phyloP scores from a whole-genome alignment of 441 rosid genomes.

The Pelargonium citronellum region DNA sequence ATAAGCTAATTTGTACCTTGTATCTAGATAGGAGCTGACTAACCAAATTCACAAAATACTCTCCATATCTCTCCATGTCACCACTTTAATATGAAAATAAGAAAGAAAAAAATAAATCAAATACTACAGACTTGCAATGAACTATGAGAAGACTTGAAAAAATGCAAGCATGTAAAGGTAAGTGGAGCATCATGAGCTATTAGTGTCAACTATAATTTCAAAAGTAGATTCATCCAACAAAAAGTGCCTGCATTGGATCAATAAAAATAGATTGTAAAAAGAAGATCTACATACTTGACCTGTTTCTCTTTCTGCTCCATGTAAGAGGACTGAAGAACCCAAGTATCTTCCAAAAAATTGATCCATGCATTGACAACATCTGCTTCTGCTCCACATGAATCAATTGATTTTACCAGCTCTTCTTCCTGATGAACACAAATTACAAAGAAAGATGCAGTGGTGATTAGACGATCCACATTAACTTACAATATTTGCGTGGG shows the following conservation, averaged over 20 bases:
- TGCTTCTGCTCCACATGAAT: constrained; percentile 67
- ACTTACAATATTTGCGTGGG: too few species aligned
- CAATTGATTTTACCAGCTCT: constrained; percentile 64
- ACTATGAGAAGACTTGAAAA: background rate
- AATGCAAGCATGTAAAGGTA: background rate
- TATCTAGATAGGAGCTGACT: constrained; percentile 55
- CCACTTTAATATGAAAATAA: constrained; percentile 39
- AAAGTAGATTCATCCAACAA: too few species aligned
- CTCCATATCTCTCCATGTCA: constrained; percentile 64
- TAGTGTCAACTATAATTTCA: background rate
- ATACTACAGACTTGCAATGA: constrained; percentile 11
- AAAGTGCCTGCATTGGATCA: too few species aligned
- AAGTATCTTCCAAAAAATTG: constrained; percentile 59
- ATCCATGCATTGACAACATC: constrained; percentile 65
- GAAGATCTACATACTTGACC: constrained; percentile 59
- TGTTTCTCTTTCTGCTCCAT: constrained; percentile 50
- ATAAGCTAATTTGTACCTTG: constrained; percentile 41
- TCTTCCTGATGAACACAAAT: constrained; percentile 56
- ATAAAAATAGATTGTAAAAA: too few species aligned
- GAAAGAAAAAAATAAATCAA: constrained; percentile 18
- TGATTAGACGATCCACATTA: constrained; percentile 4
- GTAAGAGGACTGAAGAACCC: constrained; percentile 47
- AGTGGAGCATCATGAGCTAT: background rate
- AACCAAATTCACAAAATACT: constrained; percentile 54
- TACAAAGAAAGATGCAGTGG: background rate